These are phyloP conservation scores for Rhytidhysteron rufulum DNA, from an alignment of 2,329 filamentous ascomycete species.

Conservation along the genomic window DNA sequence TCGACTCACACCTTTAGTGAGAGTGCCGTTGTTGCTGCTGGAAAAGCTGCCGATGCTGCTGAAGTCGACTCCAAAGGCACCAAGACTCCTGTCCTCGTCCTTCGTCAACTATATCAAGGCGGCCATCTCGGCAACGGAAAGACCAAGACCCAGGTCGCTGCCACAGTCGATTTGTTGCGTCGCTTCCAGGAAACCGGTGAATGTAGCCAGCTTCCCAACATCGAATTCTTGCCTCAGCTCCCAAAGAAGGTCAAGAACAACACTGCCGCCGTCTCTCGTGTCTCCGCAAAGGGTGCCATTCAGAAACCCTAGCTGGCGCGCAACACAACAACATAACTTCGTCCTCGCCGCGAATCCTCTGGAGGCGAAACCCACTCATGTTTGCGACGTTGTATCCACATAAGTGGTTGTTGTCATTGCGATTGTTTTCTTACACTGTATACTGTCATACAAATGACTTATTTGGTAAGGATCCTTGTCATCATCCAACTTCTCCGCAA, in stretches of 20 bases:
- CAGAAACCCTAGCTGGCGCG: constrained; percentile 18
- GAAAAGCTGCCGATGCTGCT: constrained; percentile 10
- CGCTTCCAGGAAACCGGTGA: constrained; percentile 21
- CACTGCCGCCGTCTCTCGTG: constrained; percentile 8
- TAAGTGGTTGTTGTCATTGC: too few relatives aligned
- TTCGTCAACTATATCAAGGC: constrained; percentile 25
- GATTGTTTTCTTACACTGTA: too few relatives aligned
- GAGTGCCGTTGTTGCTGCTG: constrained; percentile 6
- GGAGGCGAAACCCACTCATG: too few relatives aligned
- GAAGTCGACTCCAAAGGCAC: constrained; percentile 18
- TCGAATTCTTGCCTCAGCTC: constrained; percentile 18
- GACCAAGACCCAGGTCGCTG: constrained; percentile 15
- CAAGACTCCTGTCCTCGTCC: constrained; percentile 30
- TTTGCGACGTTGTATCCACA: too few relatives aligned
- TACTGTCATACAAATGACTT: too few relatives aligned
- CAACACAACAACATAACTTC: neutral
- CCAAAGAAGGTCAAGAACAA: constrained; percentile 7
- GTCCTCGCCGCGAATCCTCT: too few relatives aligned
- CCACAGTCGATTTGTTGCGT: constrained; percentile 20
- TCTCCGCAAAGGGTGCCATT: constrained; percentile 21
- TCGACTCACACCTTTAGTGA: constrained; percentile 11
- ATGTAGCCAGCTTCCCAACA: neutral
- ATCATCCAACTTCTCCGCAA: too few relatives aligned
- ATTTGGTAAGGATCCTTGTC: too few relatives aligned
- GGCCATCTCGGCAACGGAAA: constrained; percentile 20